These are phyloP conservation scores for Bipolaris victoriae DNA, from an alignment of 2,329 filamentous ascomycete genomes.

Conservation along the genomic window DNA sequence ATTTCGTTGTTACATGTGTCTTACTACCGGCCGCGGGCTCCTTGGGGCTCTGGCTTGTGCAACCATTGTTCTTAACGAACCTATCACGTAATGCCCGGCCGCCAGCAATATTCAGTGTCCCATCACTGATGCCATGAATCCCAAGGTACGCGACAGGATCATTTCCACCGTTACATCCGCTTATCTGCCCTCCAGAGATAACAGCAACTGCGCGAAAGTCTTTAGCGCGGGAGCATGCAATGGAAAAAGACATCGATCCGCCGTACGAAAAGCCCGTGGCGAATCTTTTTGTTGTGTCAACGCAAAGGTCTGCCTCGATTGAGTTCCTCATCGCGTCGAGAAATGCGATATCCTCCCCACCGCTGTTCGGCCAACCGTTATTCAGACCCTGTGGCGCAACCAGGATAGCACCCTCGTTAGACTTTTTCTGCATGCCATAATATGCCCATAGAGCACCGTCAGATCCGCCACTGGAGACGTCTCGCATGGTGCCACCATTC, in stretches of 20 bases:
- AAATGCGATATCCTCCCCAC: slow-evolving; percentile 52
- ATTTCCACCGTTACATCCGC: slow-evolving; percentile 36
- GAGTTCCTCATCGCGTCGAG: slow-evolving; percentile 50
- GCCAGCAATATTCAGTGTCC: slow-evolving; percentile 41
- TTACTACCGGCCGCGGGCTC: slow-evolving; percentile 23
- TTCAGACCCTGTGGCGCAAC: slow-evolving; percentile 51
- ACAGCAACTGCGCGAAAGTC: slow-evolving; percentile 51
- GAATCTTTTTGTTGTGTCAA: slow-evolving; percentile 52
- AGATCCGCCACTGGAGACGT: slow-evolving; percentile 38
- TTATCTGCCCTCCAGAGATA: slow-evolving; percentile 24
- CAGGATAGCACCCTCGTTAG: slow-evolving; percentile 50
- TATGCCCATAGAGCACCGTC: slow-evolving; percentile 28
- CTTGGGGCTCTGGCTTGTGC: slow-evolving; percentile 23
- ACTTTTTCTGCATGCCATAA: slow-evolving; percentile 50
- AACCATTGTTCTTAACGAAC: slow-evolving; percentile 50
- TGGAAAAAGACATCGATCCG: slow-evolving; percentile 51
- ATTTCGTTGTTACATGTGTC: slow-evolving; percentile 20
- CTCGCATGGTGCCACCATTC: slow-evolving; percentile 49
- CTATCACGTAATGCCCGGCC: slow-evolving; percentile 48
- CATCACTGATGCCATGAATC: slow-evolving; percentile 49
- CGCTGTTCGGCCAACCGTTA: slow-evolving; percentile 52
- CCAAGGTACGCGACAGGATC: slow-evolving; percentile 41
- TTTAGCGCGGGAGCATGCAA: slow-evolving; percentile 52
- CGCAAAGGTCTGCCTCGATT: slow-evolving; percentile 51
- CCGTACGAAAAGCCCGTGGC: slow-evolving; percentile 55